Evolutionary conservation across 1,284 basidiomycete species (phyloP).

Genomic region (Apiotrichum siamense): DNA sequence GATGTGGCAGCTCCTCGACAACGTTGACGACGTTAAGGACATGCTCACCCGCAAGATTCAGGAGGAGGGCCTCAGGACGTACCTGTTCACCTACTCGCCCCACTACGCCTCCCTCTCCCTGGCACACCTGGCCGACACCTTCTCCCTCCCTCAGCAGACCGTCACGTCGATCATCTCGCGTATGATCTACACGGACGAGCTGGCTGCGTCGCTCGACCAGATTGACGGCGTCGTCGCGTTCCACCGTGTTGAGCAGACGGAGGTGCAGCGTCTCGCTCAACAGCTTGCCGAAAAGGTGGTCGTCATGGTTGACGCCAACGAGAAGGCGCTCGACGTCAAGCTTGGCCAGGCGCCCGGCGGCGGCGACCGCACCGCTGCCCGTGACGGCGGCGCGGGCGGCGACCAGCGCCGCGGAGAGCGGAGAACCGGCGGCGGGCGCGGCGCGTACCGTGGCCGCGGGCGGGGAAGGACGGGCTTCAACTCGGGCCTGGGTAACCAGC

Average conservation of each 20-base stretch:
- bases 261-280: constrained; percentile 82
- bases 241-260: constrained; percentile 79
- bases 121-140: constrained; percentile 76
- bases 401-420: constrained; percentile 37
- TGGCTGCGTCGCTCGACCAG: constrained; percentile 88
- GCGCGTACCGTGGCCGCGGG: constrained; percentile 25
- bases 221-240: constrained; percentile 79
- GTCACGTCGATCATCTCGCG: constrained; percentile 91
- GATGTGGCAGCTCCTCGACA: constrained; percentile 95
- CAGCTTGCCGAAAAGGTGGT: constrained; percentile 82
- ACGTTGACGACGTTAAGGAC: constrained; percentile 78
- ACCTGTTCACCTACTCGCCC: constrained; percentile 96
- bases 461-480: constrained; percentile 38
- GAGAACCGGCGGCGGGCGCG: constrained; percentile 36
- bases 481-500: constrained; percentile 25
- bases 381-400: constrained; percentile 30
- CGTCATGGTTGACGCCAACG: constrained; percentile 87
- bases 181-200: constrained; percentile 99
- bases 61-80: constrained; percentile 93
- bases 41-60: constrained; percentile 93
- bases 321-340: constrained; percentile 87
- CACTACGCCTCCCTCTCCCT: constrained; percentile 90
- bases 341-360: constrained; percentile 67
- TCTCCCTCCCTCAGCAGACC: constrained; percentile 69
- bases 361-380: constrained; percentile 41